Evolutionary conservation across 177 flowering plant genomes (phyloP), one percentile per base, ranked within the genome.

Genomic region (Telopea speciosissima): DNA sequence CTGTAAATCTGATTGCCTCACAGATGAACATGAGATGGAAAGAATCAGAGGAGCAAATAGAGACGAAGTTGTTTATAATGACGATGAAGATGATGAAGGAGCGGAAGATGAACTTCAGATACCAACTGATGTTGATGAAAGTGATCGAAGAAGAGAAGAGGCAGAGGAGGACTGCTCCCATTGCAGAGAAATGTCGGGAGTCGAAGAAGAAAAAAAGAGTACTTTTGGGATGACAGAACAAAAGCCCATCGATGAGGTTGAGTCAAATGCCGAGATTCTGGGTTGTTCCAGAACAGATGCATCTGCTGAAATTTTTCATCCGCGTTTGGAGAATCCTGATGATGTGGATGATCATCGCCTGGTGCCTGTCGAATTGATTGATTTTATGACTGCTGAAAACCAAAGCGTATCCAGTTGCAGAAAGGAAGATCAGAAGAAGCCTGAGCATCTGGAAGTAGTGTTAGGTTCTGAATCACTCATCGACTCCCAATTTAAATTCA

Each of bases 351-450:
- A 86, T 74, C 79, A 83, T 54, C 78, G 73, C 8, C 45, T 87
- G 79, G 78, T 89, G 71, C 89, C 96, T 1, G 74, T 85, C 45
- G 93, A 86, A 63, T 72, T 82, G 67, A 67, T 83, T 11, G 85
- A 83, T 79, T 75, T 74, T 6, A 33, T 40, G 19, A 66, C 79
- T 24, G 68, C 59, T 24, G 79, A 79, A 65, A 19, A 54, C 22
- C 73, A 65, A 44, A 61, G 19, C 36, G 68, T 14, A 22, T 14
- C 33, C 13, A 59, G 59, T 52, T 16, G 49, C 3, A 60, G 58
- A 65, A 79, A 72, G 58, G 75, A 77, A 60, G 80, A 62, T 63
- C 68, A 73, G 44, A 73, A 59, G n/a, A 33, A 58, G 17, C 42
- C 60, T 72, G 77, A 74, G 0, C 22, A 72, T 63, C 75, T 68